phyloP scores from a whole-genome alignment of 768 basidiomycete species.

The Boletus rex-veris region DNA sequence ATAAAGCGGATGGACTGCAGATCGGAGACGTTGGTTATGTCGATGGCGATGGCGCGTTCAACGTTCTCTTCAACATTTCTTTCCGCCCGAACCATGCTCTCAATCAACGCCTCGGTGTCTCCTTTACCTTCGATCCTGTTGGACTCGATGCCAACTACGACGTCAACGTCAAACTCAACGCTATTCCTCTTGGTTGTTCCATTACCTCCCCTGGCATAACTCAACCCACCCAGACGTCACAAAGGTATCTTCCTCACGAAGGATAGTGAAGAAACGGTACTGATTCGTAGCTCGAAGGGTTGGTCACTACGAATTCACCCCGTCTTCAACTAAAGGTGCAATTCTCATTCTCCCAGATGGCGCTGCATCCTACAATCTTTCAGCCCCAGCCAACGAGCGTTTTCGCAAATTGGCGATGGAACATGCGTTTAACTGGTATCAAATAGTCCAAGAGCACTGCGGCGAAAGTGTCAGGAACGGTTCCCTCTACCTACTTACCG shows the following conservation, averaged over 20 bases:
- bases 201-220: too few relatives aligned
- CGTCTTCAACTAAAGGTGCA: conserved; percentile 19
- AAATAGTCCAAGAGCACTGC: not conserved
- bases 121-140: too few relatives aligned
- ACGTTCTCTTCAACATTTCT: not conserved
- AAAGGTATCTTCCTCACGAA: too few relatives aligned
- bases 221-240: too few relatives aligned
- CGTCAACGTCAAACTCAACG: too few relatives aligned
- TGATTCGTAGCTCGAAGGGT: not conserved
- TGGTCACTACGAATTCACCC: not conserved
- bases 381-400: not conserved
- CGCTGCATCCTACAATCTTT: conserved; percentile 15
- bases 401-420: conserved; percentile 13
- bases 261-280: not conserved
- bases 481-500: not conserved
- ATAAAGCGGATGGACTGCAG: not conserved
- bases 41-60: not conserved
- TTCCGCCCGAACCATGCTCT: too few relatives aligned
- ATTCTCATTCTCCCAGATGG: conserved; percentile 31
- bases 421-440: conserved; percentile 25
- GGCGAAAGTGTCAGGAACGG: not conserved
- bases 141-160: too few relatives aligned
- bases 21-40: not conserved
- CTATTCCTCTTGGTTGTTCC: too few relatives aligned
- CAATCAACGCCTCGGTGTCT: too few relatives aligned